phyloP scores from a whole-genome alignment of 805 yeast species.

The Isabelozyma rhagii region DNA sequence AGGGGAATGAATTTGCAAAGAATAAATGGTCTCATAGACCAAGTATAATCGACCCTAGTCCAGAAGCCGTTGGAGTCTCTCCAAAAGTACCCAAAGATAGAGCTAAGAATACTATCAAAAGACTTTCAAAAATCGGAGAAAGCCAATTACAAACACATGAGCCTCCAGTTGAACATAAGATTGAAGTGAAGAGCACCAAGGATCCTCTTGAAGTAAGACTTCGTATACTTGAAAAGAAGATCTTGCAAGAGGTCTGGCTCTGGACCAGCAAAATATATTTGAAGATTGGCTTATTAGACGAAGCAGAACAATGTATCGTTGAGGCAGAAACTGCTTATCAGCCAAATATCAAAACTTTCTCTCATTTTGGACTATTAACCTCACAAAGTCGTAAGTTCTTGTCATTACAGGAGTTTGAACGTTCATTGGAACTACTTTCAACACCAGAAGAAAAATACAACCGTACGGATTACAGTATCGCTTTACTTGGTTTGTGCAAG shows the following conservation, averaged over 20 bases:
- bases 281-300: slow-evolving; percentile 50
- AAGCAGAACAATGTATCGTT: slow-evolving; percentile 66
- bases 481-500: slow-evolving; percentile 54
- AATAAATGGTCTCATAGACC: slow-evolving; percentile 40
- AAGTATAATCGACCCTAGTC: slow-evolving; percentile 33
- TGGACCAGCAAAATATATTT: slow-evolving; percentile 66
- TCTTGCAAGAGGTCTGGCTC: slow-evolving; percentile 69
- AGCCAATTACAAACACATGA: neutral
- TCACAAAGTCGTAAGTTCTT: slow-evolving; percentile 39
- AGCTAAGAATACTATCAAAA: slow-evolving; percentile 19
- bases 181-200: neutral
- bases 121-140: slow-evolving; percentile 5
- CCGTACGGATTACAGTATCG: slow-evolving; percentile 41
- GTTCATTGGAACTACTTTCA: slow-evolving; percentile 47
- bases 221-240: slow-evolving; percentile 22
- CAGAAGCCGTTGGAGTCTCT: slow-evolving; percentile 2
- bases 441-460: slow-evolving; percentile 22
- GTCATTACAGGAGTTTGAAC: slow-evolving; percentile 65
- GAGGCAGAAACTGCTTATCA: slow-evolving; percentile 60
- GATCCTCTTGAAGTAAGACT: neutral
- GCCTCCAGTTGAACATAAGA: neutral
- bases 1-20: slow-evolving; percentile 7
- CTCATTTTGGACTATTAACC: slow-evolving; percentile 47
- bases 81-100: slow-evolving; percentile 5
- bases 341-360: slow-evolving; percentile 47